Conservation (phyloP, 148 eudicot genomes). For the Camellia sinensis region DNA sequence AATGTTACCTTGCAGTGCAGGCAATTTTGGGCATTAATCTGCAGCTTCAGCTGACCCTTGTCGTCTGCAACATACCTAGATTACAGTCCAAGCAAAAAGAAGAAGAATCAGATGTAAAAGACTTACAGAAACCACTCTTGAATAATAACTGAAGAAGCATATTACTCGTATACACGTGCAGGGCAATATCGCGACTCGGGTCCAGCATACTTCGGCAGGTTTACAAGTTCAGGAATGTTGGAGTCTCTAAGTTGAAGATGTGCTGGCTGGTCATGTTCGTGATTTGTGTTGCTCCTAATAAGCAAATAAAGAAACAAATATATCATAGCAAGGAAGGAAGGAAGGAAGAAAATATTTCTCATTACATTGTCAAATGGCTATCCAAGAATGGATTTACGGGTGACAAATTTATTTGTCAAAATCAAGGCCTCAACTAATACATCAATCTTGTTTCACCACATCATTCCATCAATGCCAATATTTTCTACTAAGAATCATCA, state of each 20-base stretch:
- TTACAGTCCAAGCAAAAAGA: conserved; percentile 7
- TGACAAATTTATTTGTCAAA: neutral
- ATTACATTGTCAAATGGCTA: neutral
- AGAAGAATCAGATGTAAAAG: conserved; percentile 6
- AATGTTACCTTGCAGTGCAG: conserved; percentile 88
- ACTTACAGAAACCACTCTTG: neutral
- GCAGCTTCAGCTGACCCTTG: conserved; percentile 67
- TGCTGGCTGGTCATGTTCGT: conserved; percentile 94
- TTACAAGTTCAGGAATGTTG: conserved; percentile 57
- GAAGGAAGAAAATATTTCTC: neutral
- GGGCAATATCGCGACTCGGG: conserved; percentile 95
- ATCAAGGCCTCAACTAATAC: neutral
- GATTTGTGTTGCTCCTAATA: conserved; percentile 91
- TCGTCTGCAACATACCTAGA: conserved; percentile 72
- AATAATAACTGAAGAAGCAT: neutral
- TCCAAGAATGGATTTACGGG: neutral
- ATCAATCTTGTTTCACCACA: neutral
- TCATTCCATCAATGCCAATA: neutral
- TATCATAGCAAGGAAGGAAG: neutral
- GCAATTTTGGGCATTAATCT: conserved; percentile 94
- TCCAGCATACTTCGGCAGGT: conserved; percentile 73
- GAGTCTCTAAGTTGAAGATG: conserved; percentile 87
- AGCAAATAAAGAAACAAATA: conserved; percentile 8
- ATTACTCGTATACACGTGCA: conserved; percentile 96
- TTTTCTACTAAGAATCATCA: too few relatives aligned